Conservation (phyloP, 23 red algal species). For the Gracilaria vermiculophylla region DNA sequence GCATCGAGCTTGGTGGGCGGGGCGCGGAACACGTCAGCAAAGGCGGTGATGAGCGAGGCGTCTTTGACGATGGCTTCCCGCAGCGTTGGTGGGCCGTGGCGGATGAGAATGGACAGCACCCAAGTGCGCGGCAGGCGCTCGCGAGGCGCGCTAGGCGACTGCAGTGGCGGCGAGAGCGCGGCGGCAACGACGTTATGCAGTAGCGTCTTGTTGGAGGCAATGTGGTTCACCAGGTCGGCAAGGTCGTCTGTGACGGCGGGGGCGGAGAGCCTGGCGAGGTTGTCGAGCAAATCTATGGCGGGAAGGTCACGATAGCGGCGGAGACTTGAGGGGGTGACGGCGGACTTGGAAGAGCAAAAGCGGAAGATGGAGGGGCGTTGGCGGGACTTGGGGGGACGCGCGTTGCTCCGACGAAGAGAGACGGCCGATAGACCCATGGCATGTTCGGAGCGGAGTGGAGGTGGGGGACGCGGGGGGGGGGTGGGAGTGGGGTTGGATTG, state of each 20-base stretch:
- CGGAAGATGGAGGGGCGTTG: not conserved
- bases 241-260: not conserved
- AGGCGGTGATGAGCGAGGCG: slow-evolving; percentile 4
- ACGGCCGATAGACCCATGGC: slow-evolving; percentile 26
- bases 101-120: slow-evolving; percentile 24
- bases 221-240: slow-evolving; percentile 1
- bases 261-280: not conserved
- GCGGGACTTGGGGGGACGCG: slow-evolving; percentile 2
- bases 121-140: slow-evolving; percentile 13
- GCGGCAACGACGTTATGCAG: not conserved
- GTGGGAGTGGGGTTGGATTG: not conserved
- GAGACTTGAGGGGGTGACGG: not conserved
- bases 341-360: not conserved
- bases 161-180: not conserved
- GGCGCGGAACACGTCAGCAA: slow-evolving; percentile 31
- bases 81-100: slow-evolving; percentile 23
- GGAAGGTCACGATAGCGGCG: slow-evolving; percentile 16
- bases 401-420: not conserved
- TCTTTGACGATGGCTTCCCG: slow-evolving; percentile 11
- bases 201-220: not conserved
- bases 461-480: not conserved
- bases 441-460: not conserved
- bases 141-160: not conserved
- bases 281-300: slow-evolving; percentile 6
- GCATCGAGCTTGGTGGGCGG: slow-evolving; percentile 21